These are phyloP conservation scores for Quercus variabilis DNA, from an alignment of 306 rosid species.

Conservation along the genomic window DNA sequence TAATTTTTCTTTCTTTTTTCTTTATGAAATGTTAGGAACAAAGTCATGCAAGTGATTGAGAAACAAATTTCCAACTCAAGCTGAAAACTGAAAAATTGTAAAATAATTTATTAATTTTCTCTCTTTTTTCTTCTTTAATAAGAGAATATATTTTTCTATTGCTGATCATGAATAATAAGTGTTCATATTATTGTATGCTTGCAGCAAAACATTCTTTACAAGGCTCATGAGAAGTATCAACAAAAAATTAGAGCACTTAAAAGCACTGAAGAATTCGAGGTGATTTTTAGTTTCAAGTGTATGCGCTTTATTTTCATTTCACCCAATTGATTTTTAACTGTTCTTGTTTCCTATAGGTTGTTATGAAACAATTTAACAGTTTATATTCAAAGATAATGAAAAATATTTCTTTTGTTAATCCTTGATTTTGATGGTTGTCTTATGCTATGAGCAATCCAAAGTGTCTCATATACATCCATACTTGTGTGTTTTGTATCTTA, in stretches of 20 bases:
- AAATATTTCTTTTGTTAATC: slow-evolving; percentile 8
- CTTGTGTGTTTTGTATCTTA: background rate
- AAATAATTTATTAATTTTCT: background rate
- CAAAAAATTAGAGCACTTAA: slow-evolving; percentile 71
- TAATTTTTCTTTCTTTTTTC: too few species aligned
- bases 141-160: background rate
- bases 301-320: slow-evolving; percentile 11
- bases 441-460: background rate
- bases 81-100: slow-evolving; percentile 73
- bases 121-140: background rate
- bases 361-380: slow-evolving; percentile 64
- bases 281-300: slow-evolving; percentile 24
- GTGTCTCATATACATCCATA: background rate
- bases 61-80: slow-evolving; percentile 58
- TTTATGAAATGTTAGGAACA: slow-evolving; percentile 27
- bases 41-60: slow-evolving; percentile 76
- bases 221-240: slow-evolving; percentile 79
- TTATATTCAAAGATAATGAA: slow-evolving; percentile 17
- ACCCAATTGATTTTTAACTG: slow-evolving; percentile 19
- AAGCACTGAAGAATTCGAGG: slow-evolving; percentile 81
- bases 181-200: slow-evolving; percentile 28
- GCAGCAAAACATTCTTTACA: slow-evolving; percentile 71
- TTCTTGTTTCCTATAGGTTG: slow-evolving; percentile 47
- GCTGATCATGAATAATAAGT: slow-evolving; percentile 18
- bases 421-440: background rate